Conservation (phyloP, 768 basidiomycete genomes). For the Pisolithus albus region DNA sequence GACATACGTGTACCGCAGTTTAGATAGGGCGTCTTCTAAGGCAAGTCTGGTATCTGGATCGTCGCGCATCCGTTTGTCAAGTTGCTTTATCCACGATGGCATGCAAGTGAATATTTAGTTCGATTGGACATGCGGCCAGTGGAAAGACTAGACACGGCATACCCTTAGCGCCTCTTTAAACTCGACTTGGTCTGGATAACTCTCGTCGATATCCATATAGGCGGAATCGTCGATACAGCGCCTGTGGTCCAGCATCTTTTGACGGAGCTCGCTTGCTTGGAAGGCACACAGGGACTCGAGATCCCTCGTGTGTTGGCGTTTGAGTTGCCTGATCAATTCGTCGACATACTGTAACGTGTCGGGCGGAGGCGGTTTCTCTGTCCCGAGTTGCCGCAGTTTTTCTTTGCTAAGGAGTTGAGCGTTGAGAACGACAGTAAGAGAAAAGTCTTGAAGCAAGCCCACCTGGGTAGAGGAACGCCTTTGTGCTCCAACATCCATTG, state of each 20-base stretch:
- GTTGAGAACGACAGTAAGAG: neutral
- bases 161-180: conserved; percentile 22
- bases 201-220: conserved; percentile 24
- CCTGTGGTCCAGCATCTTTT: conserved; percentile 29
- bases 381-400: conserved; percentile 17
- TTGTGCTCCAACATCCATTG: conserved; percentile 36
- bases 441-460: conserved; percentile 6
- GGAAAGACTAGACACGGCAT: neutral
- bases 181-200: conserved; percentile 18
- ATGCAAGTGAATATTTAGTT: neutral
- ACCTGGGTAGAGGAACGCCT: conserved; percentile 36
- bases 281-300: conserved; percentile 25
- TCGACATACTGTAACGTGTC: conserved; percentile 24
- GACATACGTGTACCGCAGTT: conserved; percentile 27
- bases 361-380: neutral
- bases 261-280: conserved; percentile 25
- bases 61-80: conserved; percentile 12
- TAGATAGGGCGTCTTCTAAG: conserved; percentile 23
- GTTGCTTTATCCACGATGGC: conserved; percentile 9
- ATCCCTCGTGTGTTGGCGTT: conserved; percentile 23
- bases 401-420: conserved; percentile 10
- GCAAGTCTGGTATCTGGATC: conserved; percentile 19
- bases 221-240: conserved; percentile 18
- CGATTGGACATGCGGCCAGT: neutral
- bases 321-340: conserved; percentile 25